phyloP scores from a whole-genome alignment of 495 filamentous ascomycete species.

The Penicillium subrubescens region DNA sequence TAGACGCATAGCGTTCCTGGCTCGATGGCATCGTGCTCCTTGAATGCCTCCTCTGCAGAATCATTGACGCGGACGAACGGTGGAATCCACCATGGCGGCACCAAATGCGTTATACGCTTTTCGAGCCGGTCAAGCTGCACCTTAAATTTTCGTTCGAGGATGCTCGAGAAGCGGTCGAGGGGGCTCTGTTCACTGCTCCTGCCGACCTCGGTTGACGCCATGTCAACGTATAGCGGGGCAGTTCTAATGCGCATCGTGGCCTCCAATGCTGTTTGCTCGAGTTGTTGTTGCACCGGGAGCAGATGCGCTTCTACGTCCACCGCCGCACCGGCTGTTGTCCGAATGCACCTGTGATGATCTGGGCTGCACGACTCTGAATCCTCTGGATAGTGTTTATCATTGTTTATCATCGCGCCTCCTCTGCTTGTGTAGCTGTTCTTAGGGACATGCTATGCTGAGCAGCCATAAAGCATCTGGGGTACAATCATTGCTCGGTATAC shows the following conservation, averaged over 20 bases:
- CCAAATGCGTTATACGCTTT: background rate
- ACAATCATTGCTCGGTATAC: conserved; percentile 3
- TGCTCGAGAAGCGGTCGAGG: conserved; percentile 5
- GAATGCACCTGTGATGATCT: conserved; percentile 15
- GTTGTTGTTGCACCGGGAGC: conserved; percentile 14
- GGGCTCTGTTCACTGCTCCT: conserved; percentile 13
- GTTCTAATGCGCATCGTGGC: conserved; percentile 14
- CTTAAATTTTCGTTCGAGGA: no score
- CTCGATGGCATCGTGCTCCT: conserved; percentile 5
- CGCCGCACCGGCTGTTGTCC: conserved; percentile 14
- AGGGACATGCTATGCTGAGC: conserved; percentile 7
- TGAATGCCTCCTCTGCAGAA: conserved; percentile 6
- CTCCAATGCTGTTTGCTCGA: conserved; percentile 12
- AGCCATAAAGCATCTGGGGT: conserved; percentile 5
- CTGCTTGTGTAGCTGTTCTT: conserved; percentile 6
- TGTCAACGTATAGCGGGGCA: conserved; percentile 1
- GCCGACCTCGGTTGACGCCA: conserved; percentile 4
- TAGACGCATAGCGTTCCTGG: conserved; percentile 4
- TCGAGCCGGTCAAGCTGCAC: no score
- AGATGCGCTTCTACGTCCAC: conserved; percentile 12
- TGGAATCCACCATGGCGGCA: conserved; percentile 10
- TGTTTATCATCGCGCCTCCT: background rate
- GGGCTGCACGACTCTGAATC: conserved; percentile 13
- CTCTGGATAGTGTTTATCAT: conserved; percentile 8
- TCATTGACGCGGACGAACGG: conserved; percentile 5